These are phyloP conservation scores for Malania oleifera DNA, from an alignment of 164 flowering plant species.

Conservation along the genomic window DNA sequence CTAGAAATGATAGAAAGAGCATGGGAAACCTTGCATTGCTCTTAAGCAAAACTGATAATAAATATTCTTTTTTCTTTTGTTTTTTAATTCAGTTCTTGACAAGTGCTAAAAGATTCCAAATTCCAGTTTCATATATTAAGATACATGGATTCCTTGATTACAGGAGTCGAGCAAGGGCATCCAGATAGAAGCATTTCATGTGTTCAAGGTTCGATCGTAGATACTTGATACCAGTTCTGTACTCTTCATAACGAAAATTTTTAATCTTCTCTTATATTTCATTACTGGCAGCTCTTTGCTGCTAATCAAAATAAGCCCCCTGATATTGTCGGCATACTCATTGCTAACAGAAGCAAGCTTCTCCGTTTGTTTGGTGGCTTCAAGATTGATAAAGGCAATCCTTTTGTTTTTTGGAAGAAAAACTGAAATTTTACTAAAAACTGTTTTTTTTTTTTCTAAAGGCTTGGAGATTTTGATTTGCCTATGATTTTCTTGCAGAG, in stretches of 20 bases:
- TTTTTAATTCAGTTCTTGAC: too few relatives aligned
- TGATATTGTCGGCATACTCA: slow-evolving; percentile 1
- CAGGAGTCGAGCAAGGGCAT: slow-evolving; percentile 2
- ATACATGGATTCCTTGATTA: too few relatives aligned
- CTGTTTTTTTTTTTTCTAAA: background rate
- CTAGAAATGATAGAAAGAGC: too few relatives aligned
- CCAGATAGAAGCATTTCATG: slow-evolving; percentile 2
- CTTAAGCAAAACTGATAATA: too few relatives aligned
- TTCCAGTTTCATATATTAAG: too few relatives aligned
- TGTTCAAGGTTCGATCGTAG: slow-evolving; percentile 11
- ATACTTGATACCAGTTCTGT: too few relatives aligned
- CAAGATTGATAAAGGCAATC: background rate
- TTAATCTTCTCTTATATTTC: background rate
- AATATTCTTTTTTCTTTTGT: too few relatives aligned
- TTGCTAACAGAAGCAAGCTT: slow-evolving; percentile 7
- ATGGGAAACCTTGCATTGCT: too few relatives aligned
- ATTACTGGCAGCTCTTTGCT: background rate
- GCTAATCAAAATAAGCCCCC: slow-evolving; percentile 4
- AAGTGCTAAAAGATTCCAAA: too few relatives aligned
- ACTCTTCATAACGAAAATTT: background rate
- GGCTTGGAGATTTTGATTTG: background rate
- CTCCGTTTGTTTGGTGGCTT: background rate
- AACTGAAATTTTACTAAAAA: too few relatives aligned
- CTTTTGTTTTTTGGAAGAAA: too few relatives aligned
- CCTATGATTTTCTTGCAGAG: slow-evolving; percentile 34